These are phyloP conservation scores for Schwanniomyces yamadae DNA, from an alignment of 805 yeast genomes.

Conservation along the genomic window DNA sequence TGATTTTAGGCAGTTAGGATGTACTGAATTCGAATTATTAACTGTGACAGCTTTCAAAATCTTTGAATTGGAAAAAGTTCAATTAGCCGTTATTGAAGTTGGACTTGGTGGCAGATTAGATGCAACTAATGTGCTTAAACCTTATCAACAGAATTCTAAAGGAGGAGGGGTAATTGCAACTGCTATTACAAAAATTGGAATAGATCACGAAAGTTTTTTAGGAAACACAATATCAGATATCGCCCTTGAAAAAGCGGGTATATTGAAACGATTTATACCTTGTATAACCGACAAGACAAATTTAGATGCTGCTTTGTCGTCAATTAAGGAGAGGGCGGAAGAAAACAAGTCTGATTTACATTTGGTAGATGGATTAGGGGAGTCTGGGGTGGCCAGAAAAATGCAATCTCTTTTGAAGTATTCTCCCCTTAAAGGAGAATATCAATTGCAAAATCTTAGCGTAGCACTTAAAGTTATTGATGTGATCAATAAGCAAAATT, in stretches of 20 bases:
- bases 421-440: conserved; percentile 67
- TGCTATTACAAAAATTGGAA: conserved; percentile 80
- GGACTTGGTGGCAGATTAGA: conserved; percentile 91
- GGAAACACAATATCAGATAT: conserved; percentile 67
- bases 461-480: conserved; percentile 63
- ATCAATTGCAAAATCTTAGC: conserved; percentile 69
- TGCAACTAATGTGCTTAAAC: conserved; percentile 73
- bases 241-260: conserved; percentile 84
- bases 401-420: conserved; percentile 6
- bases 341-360: conserved; percentile 25
- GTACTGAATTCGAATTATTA: conserved; percentile 85
- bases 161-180: conserved; percentile 51
- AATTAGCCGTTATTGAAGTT: conserved; percentile 85
- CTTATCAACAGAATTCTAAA: conserved; percentile 14
- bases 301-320: conserved; percentile 46
- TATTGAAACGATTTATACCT: conserved; percentile 60
- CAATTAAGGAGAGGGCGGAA: conserved; percentile 39
- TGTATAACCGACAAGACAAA: conserved; percentile 76
- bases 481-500: conserved; percentile 13
- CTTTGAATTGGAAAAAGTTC: conserved; percentile 58
- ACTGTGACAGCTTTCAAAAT: conserved; percentile 84
- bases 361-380: conserved; percentile 17
- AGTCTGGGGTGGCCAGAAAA: background rate
- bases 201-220: conserved; percentile 79
- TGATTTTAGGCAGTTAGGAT: conserved; percentile 45